These are phyloP conservation scores for Clitopilus passeckerianus DNA, from an alignment of 768 basidiomycete genomes.

Conservation along the genomic window DNA sequence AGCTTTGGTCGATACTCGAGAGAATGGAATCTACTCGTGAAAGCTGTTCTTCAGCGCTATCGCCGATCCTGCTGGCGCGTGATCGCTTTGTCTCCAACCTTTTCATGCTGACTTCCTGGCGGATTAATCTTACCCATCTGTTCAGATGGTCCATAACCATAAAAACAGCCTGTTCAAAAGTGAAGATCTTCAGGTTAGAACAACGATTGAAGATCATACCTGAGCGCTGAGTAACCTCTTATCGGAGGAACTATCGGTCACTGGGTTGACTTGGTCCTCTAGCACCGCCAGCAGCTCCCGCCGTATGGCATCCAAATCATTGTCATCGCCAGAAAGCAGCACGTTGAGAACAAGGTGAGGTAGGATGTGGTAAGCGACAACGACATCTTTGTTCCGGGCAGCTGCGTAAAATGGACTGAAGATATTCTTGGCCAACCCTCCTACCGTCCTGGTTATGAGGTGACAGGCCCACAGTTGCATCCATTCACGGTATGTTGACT, in stretches of 20 bases:
- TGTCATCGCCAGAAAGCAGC: constrained; percentile 67
- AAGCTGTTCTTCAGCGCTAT: constrained; percentile 54
- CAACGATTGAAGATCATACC: constrained; percentile 34
- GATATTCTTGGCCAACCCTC: constrained; percentile 53
- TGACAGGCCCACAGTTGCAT: constrained; percentile 84
- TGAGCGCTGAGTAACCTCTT: constrained; percentile 93
- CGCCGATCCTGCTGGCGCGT: constrained; percentile 28
- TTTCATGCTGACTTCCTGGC: constrained; percentile 55
- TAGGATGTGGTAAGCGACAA: constrained; percentile 87
- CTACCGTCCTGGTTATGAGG: constrained; percentile 65
- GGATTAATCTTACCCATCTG: constrained; percentile 76
- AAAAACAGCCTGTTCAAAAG: constrained; percentile 72
- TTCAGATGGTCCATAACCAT: constrained; percentile 93
- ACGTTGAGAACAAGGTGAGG: constrained; percentile 90
- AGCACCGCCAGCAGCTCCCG: constrained; percentile 78
- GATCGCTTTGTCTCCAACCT: constrained; percentile 47
- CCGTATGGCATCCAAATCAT: constrained; percentile 60
- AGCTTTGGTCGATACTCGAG: constrained; percentile 75
- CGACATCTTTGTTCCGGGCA: constrained; percentile 83
- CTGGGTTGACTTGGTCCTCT: constrained; percentile 74
- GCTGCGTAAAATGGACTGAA: constrained; percentile 78
- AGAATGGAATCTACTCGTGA: constrained; percentile 75
- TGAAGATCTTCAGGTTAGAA: background rate
- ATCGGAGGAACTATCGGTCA: constrained; percentile 58
- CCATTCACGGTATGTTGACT: constrained; percentile 93